These are phyloP conservation scores for Drechslerella coelobrocha DNA, from an alignment of 2,329 filamentous ascomycete species.

Conservation along the genomic window DNA sequence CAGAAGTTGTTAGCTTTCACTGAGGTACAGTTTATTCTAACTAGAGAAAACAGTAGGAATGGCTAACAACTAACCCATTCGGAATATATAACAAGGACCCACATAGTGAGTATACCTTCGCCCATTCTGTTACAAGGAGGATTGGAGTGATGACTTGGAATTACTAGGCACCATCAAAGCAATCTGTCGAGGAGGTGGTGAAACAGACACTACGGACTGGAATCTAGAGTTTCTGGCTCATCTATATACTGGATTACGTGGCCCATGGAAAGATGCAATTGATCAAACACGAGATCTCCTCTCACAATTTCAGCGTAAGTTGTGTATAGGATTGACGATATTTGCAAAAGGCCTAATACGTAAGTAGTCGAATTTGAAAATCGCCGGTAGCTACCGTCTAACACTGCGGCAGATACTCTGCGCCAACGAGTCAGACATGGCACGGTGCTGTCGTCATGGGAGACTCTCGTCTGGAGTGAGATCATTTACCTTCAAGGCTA, in stretches of 20 bases:
- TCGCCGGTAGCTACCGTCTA: too few relatives aligned
- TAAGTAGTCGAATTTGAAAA: neutral
- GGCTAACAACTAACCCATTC: neutral
- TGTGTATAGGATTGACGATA: neutral
- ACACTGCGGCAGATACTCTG: conserved; percentile 3
- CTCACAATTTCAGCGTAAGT: neutral
- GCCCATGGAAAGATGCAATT: conserved; percentile 5
- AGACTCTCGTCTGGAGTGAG: neutral
- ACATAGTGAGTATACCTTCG: neutral
- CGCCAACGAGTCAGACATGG: neutral
- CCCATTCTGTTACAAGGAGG: neutral
- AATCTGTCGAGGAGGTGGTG: conserved; percentile 20
- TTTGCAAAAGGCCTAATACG: neutral
- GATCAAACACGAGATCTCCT: neutral
- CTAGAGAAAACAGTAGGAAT: neutral
- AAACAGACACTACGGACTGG: conserved; percentile 20
- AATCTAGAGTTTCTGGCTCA: conserved; percentile 7
- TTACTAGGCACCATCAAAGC: conserved; percentile 13
- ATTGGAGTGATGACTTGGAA: neutral
- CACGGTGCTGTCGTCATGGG: neutral
- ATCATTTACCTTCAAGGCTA: neutral
- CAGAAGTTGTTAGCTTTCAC: neutral
- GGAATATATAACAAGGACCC: neutral
- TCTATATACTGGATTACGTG: neutral
- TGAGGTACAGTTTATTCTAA: neutral